Conservation (phyloP, 768 basidiomycete species). For the Mycena haematopus region DNA sequence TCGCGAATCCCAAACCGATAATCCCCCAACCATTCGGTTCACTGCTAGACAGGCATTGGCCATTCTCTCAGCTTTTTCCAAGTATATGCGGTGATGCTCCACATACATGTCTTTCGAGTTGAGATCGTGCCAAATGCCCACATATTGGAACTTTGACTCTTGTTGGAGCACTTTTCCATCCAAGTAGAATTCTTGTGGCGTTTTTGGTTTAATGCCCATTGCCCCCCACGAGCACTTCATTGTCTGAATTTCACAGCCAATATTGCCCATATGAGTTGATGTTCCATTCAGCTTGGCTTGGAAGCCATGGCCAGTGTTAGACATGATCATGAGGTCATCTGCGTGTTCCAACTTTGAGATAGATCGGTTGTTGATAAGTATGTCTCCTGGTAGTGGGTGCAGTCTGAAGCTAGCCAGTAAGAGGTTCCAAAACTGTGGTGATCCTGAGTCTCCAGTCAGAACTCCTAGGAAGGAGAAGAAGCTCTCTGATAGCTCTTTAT, state of each 20-base stretch:
- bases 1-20: slow-evolving; percentile 8
- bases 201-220: background rate
- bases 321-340: slow-evolving; percentile 35
- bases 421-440: slow-evolving; percentile 36
- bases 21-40: slow-evolving; percentile 5
- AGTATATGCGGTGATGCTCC: background rate
- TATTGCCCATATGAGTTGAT: background rate
- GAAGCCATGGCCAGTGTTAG: slow-evolving; percentile 25
- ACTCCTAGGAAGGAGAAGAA: slow-evolving; percentile 35
- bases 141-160: slow-evolving; percentile 25
- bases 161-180: slow-evolving; percentile 11
- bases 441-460: slow-evolving; percentile 37
- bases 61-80: slow-evolving; percentile 8
- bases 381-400: slow-evolving; percentile 24
- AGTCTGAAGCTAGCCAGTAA: slow-evolving; percentile 32
- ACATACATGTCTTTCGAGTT: background rate
- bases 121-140: slow-evolving; percentile 15
- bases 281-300: slow-evolving; percentile 19
- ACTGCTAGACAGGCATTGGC: slow-evolving; percentile 5
- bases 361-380: slow-evolving; percentile 12
- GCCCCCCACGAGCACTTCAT: background rate
- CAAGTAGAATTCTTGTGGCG: background rate
- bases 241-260: slow-evolving; percentile 14
- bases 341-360: slow-evolving; percentile 36
- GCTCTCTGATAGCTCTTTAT: background rate